Base-by-base conservation (phyloP, 805 yeast species). In the Metschnikowia vanudenii region DNA sequence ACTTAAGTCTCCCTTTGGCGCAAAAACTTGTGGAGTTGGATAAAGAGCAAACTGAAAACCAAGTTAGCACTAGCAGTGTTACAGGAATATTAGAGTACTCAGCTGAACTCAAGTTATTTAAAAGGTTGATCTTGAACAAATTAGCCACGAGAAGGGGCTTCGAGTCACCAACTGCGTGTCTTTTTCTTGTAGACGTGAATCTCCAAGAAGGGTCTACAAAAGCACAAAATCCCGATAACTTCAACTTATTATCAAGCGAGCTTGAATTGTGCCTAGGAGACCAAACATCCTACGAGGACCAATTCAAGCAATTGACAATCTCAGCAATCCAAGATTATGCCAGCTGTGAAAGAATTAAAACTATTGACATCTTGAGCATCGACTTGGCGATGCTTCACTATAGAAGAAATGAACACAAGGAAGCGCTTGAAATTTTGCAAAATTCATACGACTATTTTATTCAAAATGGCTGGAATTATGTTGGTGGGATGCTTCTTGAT, bases 301-400 rank as follows among this genome's bases (percentile, higher is more conserved):
- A 48, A 7, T 85, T 80, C 54, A 63, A 83, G 34, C 58, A 61
- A 1, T 61, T 80, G 14, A 87, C 96, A 0, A 80, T 79, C 45
- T 63, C 69, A 0, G 78, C 84, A 0, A 78, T 83, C 14, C 66
- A 68, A 14, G 78, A 78, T 37, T 85, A 78, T 52, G 73, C 77
- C 4, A 52, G 60, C 0, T 76, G 85, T 2, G 64, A 62, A 13
- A 73, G 88, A 46, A 76, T 81, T 13, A 75, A 92, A 51, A 75
- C 88, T 0, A 82, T 86, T 6, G 91, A 87, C 56, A 71, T 84
- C 4, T 69, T 94, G 13, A 82, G 91, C 1, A 79, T 88, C 6
- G 97, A 92, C 52, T 74, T 89, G 43, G 96, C 96, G 0, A 60
- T 85, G 10, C 64, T 89, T 14, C 82, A 84, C 49, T 83, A 79